phyloP scores from a whole-genome alignment of 768 basidiomycete genomes.

The Russula virescens region DNA sequence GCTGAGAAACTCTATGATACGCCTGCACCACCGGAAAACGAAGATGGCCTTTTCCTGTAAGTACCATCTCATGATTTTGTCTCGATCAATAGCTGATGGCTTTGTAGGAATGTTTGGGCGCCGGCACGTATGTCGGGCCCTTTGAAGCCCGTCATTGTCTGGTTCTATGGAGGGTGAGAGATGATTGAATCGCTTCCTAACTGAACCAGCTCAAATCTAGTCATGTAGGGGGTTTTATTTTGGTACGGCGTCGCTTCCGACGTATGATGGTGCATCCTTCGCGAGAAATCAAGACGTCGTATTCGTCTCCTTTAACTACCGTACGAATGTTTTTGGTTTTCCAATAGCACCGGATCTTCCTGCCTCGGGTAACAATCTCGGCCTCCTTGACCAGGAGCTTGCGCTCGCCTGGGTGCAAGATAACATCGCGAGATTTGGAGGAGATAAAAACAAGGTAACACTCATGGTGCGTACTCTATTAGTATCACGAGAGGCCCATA shows the following conservation, averaged over 20 bases:
- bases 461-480: constrained; percentile 26
- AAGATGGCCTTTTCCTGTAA: constrained; percentile 18
- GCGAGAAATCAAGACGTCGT: constrained; percentile 11
- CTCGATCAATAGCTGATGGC: not conserved
- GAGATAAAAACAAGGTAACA: constrained; percentile 41
- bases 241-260: not conserved
- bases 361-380: not conserved
- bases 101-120: constrained; percentile 16
- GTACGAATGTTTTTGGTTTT: constrained; percentile 15
- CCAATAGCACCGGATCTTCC: constrained; percentile 7
- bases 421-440: constrained; percentile 58
- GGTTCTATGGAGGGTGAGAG: constrained; percentile 17
- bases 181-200: not conserved
- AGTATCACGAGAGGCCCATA: constrained; percentile 9
- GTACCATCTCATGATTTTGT: not conserved
- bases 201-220: not conserved
- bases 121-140: not conserved
- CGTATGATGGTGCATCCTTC: constrained; percentile 8
- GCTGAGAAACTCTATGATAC: not conserved
- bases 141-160: constrained; percentile 11
- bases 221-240: constrained; percentile 1
- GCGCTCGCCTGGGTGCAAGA: constrained; percentile 52
- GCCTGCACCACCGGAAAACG: not conserved
- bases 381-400: constrained; percentile 17
- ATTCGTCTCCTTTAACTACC: constrained; percentile 15